Percentiles rank a stretch among this genome's conserved stretches.
These are phyloP conservation scores for Ophiostoma sp. DNA, from an alignment of 2,329 filamentous ascomycete genomes.

Conservation along the genomic window DNA sequence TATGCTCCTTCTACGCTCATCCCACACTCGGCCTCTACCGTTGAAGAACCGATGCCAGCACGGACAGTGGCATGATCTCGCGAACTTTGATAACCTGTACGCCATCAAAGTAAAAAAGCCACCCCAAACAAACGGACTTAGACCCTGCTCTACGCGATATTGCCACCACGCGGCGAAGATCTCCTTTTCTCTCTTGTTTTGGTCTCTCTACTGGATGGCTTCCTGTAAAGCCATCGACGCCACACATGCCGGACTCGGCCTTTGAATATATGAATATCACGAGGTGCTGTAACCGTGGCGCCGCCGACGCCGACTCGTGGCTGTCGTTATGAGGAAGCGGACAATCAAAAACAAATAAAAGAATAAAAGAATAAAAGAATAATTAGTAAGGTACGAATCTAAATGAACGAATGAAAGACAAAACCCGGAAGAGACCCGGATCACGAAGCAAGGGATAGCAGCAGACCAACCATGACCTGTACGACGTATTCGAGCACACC, in stretches of 20 bases:
- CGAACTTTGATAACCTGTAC: not conserved
- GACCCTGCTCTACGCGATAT: not conserved
- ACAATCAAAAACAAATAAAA: too few species aligned
- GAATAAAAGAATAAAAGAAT: too few species aligned
- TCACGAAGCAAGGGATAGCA: not conserved
- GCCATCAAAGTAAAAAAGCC: not conserved
- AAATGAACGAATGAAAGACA: not conserved
- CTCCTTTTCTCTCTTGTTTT: not conserved
- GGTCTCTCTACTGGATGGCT: too few species aligned
- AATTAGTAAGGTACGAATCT: not conserved
- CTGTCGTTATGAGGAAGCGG: not conserved
- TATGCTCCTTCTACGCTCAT: not conserved
- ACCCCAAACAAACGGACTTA: not conserved
- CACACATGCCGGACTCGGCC: slow-evolving; percentile 13
- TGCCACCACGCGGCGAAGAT: not conserved
- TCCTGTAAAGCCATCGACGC: not conserved
- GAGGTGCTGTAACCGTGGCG: not conserved
- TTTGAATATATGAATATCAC: not conserved
- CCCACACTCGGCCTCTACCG: not conserved
- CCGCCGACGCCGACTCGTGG: not conserved
- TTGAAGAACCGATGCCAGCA: not conserved
- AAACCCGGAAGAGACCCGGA: not conserved
- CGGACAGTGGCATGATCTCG: not conserved
- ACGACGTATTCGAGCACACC: not conserved
- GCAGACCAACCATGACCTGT: not conserved